These are phyloP conservation scores for Phialophora expanda DNA, from an alignment of 2,329 filamentous ascomycete genomes.

Conservation along the genomic window DNA sequence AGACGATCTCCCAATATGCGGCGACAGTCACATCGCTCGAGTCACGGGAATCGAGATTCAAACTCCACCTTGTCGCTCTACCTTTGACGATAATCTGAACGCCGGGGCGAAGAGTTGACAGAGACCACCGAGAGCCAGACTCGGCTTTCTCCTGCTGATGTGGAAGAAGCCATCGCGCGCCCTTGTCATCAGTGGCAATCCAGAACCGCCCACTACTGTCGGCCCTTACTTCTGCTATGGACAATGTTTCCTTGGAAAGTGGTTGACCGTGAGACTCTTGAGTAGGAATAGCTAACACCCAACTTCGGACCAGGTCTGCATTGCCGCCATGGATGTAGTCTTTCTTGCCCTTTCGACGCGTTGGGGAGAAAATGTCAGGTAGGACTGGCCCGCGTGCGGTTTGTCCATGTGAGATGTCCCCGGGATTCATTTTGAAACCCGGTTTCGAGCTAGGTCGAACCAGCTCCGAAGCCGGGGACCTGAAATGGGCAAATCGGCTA, in stretches of 20 bases:
- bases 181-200: conserved; percentile 22
- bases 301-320: conserved; percentile 34
- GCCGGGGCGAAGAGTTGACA: conserved; percentile 16
- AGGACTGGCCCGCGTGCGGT: conserved; percentile 19
- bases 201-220: conserved; percentile 32
- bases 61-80: conserved; percentile 27
- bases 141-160: conserved; percentile 18
- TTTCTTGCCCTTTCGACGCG: conserved; percentile 33
- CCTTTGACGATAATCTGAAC: conserved; percentile 26
- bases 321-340: conserved; percentile 36
- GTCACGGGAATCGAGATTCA: conserved; percentile 9
- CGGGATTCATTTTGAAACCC: conserved; percentile 19
- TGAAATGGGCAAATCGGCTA: conserved; percentile 18
- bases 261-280: conserved; percentile 21
- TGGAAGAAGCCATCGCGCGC: conserved; percentile 31
- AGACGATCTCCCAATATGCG: conserved; percentile 30
- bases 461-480: not conserved
- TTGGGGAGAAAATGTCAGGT: conserved; percentile 39
- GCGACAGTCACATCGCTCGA: conserved; percentile 16
- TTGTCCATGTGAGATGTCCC: not conserved
- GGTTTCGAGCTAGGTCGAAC: conserved; percentile 12
- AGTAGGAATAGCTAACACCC: conserved; percentile 35
- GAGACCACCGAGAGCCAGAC: not conserved
- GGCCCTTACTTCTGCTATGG: conserved; percentile 10
- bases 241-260: conserved; percentile 14